Evolutionary conservation across 805 yeast genomes (phyloP).

Genomic region (Pichia californica): DNA sequence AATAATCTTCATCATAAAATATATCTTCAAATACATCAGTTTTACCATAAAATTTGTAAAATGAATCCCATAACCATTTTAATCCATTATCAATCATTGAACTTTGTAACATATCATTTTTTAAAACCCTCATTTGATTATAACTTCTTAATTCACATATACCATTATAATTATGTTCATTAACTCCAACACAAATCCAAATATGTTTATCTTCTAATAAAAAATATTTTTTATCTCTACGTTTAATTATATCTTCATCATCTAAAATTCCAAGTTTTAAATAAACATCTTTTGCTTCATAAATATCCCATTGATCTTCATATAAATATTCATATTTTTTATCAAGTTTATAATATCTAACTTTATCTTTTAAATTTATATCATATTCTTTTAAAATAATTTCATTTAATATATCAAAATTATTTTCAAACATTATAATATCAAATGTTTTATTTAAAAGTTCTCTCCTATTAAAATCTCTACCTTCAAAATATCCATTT

Average conservation of each 20-base stretch:
- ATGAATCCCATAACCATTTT: neutral
- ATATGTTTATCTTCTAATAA: neutral
- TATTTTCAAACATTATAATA: neutral
- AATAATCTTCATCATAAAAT: neutral
- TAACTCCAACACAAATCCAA: neutral
- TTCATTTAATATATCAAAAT: neutral
- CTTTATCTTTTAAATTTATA: neutral
- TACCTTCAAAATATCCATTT: neutral
- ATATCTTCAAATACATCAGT: neutral
- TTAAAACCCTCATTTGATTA: neutral
- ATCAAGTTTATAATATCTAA: constrained; percentile 1
- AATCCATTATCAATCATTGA: neutral
- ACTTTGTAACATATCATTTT: neutral
- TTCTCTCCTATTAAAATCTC: constrained; percentile 1
- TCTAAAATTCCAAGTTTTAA: neutral
- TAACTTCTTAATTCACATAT: neutral
- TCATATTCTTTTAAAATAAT: neutral
- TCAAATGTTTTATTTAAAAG: constrained; percentile 2
- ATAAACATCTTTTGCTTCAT: neutral
- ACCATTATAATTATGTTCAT: neutral
- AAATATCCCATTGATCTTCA: neutral
- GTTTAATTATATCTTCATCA: neutral
- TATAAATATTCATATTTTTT: neutral
- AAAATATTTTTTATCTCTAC: neutral
- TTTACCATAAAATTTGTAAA: neutral